Evolutionary conservation across 495 filamentous ascomycete species (phyloP).

Genomic region (Annulohypoxylon stygium): DNA sequence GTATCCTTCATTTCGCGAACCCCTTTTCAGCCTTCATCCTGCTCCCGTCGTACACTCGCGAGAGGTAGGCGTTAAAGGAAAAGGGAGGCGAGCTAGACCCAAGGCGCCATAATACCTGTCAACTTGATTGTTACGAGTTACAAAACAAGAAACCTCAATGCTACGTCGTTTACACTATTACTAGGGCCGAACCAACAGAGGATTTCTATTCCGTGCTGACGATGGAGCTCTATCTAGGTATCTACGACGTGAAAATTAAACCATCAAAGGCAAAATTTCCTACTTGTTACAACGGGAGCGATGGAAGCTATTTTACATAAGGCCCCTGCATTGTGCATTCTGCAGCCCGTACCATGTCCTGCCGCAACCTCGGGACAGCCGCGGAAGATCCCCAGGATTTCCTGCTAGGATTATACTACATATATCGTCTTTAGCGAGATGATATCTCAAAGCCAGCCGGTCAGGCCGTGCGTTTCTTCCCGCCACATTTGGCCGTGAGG

Average conservation of each 20-base stretch:
- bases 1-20: neutral
- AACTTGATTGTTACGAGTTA: neutral
- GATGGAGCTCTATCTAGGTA: neutral
- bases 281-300: neutral
- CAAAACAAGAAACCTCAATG: neutral
- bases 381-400: neutral
- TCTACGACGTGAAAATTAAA: neutral
- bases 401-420: neutral
- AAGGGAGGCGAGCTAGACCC: neutral
- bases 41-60: too few relatives aligned
- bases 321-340: conserved; percentile 2
- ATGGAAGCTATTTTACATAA: neutral
- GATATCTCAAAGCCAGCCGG: neutral
- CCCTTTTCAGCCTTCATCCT: neutral
- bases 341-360: neutral
- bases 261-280: neutral
- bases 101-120: neutral
- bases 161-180: neutral
- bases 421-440: conserved; percentile 1
- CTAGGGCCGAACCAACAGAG: conserved; percentile 16
- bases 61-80: neutral
- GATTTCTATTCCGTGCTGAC: neutral
- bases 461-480: neutral
- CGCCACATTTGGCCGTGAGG: neutral
- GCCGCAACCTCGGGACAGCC: neutral